phyloP scores from a whole-genome alignment of 2,329 filamentous ascomycete genomes.

The Cladosporium colombiae region DNA sequence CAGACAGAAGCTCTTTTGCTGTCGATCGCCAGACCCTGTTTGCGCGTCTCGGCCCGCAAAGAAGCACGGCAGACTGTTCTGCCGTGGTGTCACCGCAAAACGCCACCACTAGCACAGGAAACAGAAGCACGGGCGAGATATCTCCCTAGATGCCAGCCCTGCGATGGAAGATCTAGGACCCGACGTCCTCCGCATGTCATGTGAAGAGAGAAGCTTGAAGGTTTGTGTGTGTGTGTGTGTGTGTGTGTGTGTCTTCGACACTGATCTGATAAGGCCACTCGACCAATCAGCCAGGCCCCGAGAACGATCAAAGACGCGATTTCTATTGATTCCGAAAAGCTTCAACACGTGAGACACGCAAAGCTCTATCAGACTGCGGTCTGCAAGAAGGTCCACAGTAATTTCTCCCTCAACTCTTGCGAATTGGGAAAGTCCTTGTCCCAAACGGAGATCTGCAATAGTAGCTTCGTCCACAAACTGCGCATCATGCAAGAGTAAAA shows the following conservation, averaged over 20 bases:
- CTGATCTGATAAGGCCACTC: not conserved
- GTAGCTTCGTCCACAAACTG: not conserved
- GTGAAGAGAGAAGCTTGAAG: not conserved
- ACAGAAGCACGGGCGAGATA: not conserved
- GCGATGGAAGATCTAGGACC: not conserved
- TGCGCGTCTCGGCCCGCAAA: slow-evolving; percentile 9
- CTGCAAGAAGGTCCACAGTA: not conserved
- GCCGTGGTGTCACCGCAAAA: slow-evolving; percentile 7
- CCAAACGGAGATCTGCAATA: not conserved
- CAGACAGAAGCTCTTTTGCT: not conserved
- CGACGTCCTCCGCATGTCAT: not conserved
- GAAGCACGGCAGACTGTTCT: slow-evolving; percentile 1
- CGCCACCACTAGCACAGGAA: not conserved
- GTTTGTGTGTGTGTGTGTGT: not conserved
- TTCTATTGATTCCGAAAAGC: not conserved
- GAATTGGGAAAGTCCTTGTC: not conserved
- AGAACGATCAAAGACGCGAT: not conserved
- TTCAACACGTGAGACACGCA: not conserved
- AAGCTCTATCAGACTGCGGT: no score
- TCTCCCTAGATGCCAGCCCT: not conserved
- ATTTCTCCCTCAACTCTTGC: not conserved
- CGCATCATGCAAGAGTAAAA: not conserved
- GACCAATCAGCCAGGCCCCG: not conserved
- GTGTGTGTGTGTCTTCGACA: not conserved
- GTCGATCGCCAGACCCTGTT: slow-evolving; percentile 9